Conservation (phyloP, 805 yeast species). For the Teunomyces stri region DNA sequence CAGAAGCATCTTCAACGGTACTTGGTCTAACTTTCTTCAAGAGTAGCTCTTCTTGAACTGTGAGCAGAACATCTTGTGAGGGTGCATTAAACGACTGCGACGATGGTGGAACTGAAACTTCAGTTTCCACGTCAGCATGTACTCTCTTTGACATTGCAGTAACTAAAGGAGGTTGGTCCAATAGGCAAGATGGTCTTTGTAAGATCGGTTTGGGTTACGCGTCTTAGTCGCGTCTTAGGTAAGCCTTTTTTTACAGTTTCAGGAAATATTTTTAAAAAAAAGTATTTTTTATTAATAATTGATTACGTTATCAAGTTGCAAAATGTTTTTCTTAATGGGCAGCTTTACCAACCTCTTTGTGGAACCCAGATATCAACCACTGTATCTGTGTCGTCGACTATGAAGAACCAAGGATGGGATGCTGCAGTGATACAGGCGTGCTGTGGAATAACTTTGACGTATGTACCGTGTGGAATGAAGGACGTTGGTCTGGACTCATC, state of each 20-base stretch:
- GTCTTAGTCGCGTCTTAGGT: conserved; percentile 2
- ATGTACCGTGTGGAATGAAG: conserved; percentile 53
- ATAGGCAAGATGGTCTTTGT: conserved; percentile 2
- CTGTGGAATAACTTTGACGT: conserved; percentile 59
- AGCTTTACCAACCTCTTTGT: conserved; percentile 46
- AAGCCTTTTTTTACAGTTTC: background rate
- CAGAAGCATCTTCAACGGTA: conserved; percentile 36
- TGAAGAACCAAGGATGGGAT: conserved; percentile 54
- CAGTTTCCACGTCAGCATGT: conserved; percentile 16
- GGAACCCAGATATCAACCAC: conserved; percentile 68
- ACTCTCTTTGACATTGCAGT: background rate
- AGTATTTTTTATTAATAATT: background rate
- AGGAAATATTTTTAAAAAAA: background rate
- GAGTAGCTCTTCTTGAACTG: conserved; percentile 29
- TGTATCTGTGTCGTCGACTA: conserved; percentile 45
- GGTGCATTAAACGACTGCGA: conserved; percentile 11
- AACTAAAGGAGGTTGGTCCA: background rate
- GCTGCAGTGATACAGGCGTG: conserved; percentile 74
- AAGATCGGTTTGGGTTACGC: conserved; percentile 1
- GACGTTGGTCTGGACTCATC: conserved; percentile 22
- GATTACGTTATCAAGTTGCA: background rate
- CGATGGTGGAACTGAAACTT: conserved; percentile 35
- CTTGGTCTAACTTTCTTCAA: conserved; percentile 36
- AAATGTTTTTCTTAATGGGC: background rate
- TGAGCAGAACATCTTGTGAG: conserved; percentile 10